Evolutionary conservation across 2,329 filamentous ascomycete genomes (phyloP).

Genomic region (Microdochium nivale): DNA sequence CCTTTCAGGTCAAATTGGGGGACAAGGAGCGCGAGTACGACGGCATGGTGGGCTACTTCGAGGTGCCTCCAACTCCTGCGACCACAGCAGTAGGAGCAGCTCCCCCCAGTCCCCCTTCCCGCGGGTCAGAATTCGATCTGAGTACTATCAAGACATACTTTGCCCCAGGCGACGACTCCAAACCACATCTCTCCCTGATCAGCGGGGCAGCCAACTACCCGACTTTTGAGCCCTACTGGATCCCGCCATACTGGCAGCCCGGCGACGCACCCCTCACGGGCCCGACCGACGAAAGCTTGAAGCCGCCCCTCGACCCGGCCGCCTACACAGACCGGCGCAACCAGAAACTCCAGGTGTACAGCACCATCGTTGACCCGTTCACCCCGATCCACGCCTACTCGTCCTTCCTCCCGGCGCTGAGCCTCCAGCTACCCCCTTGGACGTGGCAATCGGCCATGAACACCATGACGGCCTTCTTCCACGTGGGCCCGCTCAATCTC

Average conservation of each 20-base stretch:
- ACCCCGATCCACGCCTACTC: conserved; percentile 23
- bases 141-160: conserved; percentile 18
- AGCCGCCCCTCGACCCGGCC: too few species aligned
- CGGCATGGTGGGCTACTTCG: conserved; percentile 30
- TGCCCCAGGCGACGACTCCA: conserved; percentile 2
- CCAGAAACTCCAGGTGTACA: conserved; percentile 11
- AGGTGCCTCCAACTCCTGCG: conserved; percentile 4
- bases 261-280: too few species aligned
- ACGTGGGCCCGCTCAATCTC: conserved; percentile 23
- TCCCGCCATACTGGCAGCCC: conserved; percentile 3
- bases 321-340: conserved; percentile 5
- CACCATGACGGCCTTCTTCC: conserved; percentile 31
- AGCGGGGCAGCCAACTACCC: conserved; percentile 14
- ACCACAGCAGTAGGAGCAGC: conserved; percentile 4
- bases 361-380: conserved; percentile 28
- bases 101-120: too few species aligned
- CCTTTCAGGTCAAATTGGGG: conserved; percentile 27
- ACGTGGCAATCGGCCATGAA: conserved; percentile 25
- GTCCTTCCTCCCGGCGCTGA: conserved; percentile 19
- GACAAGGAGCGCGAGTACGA: conserved; percentile 22
- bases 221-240: conserved; percentile 14
- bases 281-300: too few species aligned
- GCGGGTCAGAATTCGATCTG: too few species aligned
- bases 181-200: conserved; percentile 5
- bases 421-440: conserved; percentile 23